Evolutionary conservation across 305 asterid genomes (phyloP), one percentile per base, ranked within the genome.

Genomic region (Solanum hybrid): DNA sequence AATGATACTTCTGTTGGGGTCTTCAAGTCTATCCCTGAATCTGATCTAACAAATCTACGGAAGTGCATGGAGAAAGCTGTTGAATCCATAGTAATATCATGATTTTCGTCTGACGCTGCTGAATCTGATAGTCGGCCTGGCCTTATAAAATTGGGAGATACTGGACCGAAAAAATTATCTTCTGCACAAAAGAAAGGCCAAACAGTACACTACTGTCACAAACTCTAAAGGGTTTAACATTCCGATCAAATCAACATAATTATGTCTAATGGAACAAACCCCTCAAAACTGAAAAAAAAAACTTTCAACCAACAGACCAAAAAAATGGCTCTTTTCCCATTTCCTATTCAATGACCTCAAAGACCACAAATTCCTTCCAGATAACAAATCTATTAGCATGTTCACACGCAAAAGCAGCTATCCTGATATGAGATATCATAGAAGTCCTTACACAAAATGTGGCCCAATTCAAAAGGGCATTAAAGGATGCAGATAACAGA

Each of bases 51-150:
- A 91, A 98, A 94, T 93, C 98, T 96, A 89, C 94, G 98, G 87
- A 90, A 98, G 91, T 98, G 99, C 98, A 97, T 98, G 91, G 99
- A 97, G 92, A 97, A 97, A 87, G 98, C 97, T 89, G 99, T 96
- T 89, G 99, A 97, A 93, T 98, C 99, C 99, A 98, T 95, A 36
- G 99, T 97, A 90, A 94, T 90, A 89, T 98, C 99, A 90, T 94
- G 97, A 91, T 94, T 93, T 88, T 95, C 98, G 89, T 94, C 96
- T 91, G 99, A 96, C 78, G 95, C 97, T 61, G 93, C 99, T 87
- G 98, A 96, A 91, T 95, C 99, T 20, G 98, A 95, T 90, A 95
- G 93, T 89, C 94, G 93, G 40, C 97, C 96, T 20, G 96, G 98
- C 89, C 95, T 94, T 92, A 98, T 98, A 91, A 98, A 98, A 93